A percentile compares a stretch with the other conserved stretches of the same genome.
Conservation (phyloP, 768 basidiomycete genomes). For the Mrakia gelida region DNA sequence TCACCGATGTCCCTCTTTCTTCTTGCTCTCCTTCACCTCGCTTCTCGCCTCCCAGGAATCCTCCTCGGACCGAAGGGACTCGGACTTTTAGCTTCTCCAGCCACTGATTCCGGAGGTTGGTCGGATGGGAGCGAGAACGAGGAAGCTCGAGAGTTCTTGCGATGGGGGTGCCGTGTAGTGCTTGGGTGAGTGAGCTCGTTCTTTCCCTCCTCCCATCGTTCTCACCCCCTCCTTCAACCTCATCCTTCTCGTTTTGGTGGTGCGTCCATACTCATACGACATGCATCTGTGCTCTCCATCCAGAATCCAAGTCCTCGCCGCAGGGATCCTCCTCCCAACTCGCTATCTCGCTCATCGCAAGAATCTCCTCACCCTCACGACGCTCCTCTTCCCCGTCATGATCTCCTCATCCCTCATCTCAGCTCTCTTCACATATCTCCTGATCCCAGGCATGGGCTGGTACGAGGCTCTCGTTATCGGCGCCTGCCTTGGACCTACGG, state of each 20-base stretch:
- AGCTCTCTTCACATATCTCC: background rate
- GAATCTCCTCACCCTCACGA: background rate
- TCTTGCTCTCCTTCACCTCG: background rate
- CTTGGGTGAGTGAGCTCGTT: background rate
- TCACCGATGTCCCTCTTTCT: background rate
- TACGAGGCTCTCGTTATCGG: conserved; percentile 17
- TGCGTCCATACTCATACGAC: no score
- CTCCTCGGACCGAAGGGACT: background rate
- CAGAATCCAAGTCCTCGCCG: conserved; percentile 2
- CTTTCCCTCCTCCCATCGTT: background rate
- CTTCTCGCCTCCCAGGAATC: background rate
- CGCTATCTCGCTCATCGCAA: conserved; percentile 1
- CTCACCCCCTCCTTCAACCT: background rate
- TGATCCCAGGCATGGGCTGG: background rate
- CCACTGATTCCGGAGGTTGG: background rate
- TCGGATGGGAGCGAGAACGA: conserved; percentile 7
- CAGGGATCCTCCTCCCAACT: background rate
- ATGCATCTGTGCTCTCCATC: no score
- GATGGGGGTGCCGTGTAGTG: background rate
- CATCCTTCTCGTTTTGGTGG: no score
- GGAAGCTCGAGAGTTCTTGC: background rate
- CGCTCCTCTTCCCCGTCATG: conserved; percentile 16
- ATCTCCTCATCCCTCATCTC: conserved; percentile 9
- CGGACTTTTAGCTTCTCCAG: background rate
- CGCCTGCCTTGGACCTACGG: conserved; percentile 12